Evolutionary conservation across 768 basidiomycete species (phyloP).

Genomic region (Lactarius vividus): DNA sequence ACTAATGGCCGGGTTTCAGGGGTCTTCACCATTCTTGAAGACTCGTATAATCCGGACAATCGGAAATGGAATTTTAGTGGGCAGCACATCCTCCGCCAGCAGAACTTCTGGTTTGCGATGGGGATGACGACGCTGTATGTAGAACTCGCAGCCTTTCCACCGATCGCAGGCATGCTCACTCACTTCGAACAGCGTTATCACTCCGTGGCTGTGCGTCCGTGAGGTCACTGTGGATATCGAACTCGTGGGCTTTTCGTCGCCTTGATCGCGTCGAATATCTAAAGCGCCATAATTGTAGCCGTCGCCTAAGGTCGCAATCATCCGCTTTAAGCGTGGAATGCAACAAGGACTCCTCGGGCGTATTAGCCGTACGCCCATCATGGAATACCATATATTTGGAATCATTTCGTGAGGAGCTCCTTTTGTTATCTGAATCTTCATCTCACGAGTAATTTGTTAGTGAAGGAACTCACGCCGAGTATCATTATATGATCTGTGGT

Average conservation of each 20-base stretch:
- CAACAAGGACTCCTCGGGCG: constrained; percentile 46
- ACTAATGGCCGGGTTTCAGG: constrained; percentile 33
- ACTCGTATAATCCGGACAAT: constrained; percentile 38
- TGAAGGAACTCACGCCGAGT: constrained; percentile 41
- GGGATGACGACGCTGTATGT: constrained; percentile 43
- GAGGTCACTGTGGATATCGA: constrained; percentile 43
- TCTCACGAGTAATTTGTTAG: constrained; percentile 29
- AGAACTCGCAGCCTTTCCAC: not conserved
- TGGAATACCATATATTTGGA: constrained; percentile 49
- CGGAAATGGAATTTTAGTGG: constrained; percentile 37
- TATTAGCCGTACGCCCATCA: constrained; percentile 39
- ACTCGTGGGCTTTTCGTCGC: constrained; percentile 34
- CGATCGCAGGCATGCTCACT: constrained; percentile 3
- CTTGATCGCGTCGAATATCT: not conserved
- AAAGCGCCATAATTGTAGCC: constrained; percentile 32
- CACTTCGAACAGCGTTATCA: constrained; percentile 33
- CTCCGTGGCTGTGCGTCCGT: constrained; percentile 43
- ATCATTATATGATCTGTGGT: constrained; percentile 45
- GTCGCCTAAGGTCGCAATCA: constrained; percentile 42
- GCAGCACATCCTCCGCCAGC: constrained; percentile 37
- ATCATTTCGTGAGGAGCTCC: constrained; percentile 36
- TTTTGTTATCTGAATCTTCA: not conserved
- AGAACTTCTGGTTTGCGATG: constrained; percentile 44
- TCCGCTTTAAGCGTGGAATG: constrained; percentile 45
- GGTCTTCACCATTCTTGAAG: constrained; percentile 43